A percentile compares a stretch with the other conserved stretches of the same genome.
Conservation (phyloP, 2,329 filamentous ascomycete genomes). For the Lecanoromycetidae sp. region DNA sequence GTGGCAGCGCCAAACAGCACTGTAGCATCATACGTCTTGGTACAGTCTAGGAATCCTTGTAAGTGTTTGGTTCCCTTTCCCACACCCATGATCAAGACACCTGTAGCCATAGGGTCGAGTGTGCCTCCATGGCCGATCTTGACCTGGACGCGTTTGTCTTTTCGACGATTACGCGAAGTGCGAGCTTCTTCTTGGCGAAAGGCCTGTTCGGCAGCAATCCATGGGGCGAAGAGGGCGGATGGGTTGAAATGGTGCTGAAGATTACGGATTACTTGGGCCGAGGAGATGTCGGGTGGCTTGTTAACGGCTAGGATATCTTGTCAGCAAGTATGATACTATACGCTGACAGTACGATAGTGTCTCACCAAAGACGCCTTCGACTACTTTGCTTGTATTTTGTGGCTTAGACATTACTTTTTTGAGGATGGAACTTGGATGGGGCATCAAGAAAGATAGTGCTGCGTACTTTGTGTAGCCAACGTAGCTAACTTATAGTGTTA, state of each 20-base stretch:
- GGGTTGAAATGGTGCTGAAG: constrained; percentile 74
- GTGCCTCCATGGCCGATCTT: constrained; percentile 97
- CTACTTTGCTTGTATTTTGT: constrained; percentile 34
- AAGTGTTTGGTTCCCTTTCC: constrained; percentile 80
- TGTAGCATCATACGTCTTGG: constrained; percentile 83
- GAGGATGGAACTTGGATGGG: neutral
- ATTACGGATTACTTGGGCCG: constrained; percentile 80
- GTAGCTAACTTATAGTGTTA: too few relatives aligned
- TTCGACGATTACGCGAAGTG: constrained; percentile 48
- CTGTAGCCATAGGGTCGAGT: constrained; percentile 84
- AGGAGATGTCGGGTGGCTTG: constrained; percentile 78
- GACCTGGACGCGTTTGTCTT: constrained; percentile 54
- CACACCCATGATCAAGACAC: constrained; percentile 78
- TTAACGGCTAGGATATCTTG: too few relatives aligned
- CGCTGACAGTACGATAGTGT: too few relatives aligned
- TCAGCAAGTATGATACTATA: too few relatives aligned
- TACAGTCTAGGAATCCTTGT: constrained; percentile 68
- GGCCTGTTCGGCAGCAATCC: constrained; percentile 52
- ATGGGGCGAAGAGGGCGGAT: constrained; percentile 66
- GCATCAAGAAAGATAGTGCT: neutral
- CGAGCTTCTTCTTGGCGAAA: constrained; percentile 46
- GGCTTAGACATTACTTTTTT: constrained; percentile 9
- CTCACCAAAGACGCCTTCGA: constrained; percentile 53
- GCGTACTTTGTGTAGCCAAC: too few relatives aligned
- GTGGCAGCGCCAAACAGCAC: constrained; percentile 86